Evolutionary conservation across 208 protist species (phyloP), one percentile per base, ranked within the genome.

Genomic region (Leishmania arabica): DNA sequence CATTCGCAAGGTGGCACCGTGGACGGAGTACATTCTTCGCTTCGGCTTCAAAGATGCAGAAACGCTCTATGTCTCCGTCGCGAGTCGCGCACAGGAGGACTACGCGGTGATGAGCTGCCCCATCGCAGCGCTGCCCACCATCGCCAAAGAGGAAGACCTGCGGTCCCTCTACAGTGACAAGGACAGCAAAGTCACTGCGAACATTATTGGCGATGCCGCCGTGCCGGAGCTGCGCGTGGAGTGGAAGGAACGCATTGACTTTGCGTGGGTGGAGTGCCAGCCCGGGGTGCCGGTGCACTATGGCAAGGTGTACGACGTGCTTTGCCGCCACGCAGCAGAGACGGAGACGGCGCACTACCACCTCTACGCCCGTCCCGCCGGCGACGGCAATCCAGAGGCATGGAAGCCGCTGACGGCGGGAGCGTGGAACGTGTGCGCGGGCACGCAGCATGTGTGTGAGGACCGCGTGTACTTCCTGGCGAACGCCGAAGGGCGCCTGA

Each of bases 1-100:
- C 4, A 70, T 95, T 49, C 47, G 73, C 4, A 75, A 82, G 45
- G 80, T 75, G 47, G 89, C 88, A 31, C 90, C 91, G 60, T 94
- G 89, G 91, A 75, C 82, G 40, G 95, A 98, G 84, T 98, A 98
- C 86, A 87, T 95, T 56, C 87, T 91, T 27, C 93, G 92, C 64
- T 96, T 96, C 77, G 95, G 93, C 65, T 96, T 95, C 80, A 96
- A 93, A 79, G 78, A 90, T 80, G 77, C 82, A 0, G 85, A 93
- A 13, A 87, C 81, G 15, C 78, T 98, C 71, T 96, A 95, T 66
- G 65, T 96, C 11, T 88, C 86, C 17, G 77, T 94, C 17, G 79
- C 96, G 34, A 90, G 87, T 76, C 90, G 93, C 53, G 84, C 85
- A 31, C 95, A 98, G 82, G 92, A 96, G 78, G 68, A 88, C 24